Conservation (phyloP, 352 stramenopile species). For the Phytophthora tubulina region DNA sequence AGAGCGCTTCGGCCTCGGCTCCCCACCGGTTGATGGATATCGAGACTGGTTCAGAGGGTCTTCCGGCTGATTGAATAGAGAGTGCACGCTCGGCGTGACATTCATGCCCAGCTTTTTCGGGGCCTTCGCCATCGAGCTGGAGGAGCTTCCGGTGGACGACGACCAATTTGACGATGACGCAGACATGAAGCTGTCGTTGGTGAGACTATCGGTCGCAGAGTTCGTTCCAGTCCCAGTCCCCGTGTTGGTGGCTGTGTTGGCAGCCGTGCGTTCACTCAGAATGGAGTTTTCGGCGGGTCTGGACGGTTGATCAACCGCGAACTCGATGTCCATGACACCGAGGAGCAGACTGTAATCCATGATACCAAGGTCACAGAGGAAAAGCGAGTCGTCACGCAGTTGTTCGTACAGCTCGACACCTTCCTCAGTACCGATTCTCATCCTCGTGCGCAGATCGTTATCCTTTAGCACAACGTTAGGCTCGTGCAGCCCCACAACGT, state of each 20-base stretch:
- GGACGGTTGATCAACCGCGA: slow-evolving; percentile 69
- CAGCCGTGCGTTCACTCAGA: slow-evolving; percentile 32
- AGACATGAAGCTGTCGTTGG: slow-evolving; percentile 60
- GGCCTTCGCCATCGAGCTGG: slow-evolving; percentile 6
- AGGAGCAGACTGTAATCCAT: slow-evolving; percentile 94
- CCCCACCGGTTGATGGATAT: slow-evolving; percentile 19
- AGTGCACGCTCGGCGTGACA: slow-evolving; percentile 45
- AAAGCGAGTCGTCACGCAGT: slow-evolving; percentile 77
- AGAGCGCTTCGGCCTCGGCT: slow-evolving; percentile 48
- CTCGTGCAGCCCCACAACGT: slow-evolving; percentile 82
- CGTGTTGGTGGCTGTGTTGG: slow-evolving; percentile 30
- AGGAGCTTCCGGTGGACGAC: slow-evolving; percentile 27
- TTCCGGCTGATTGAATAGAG: slow-evolving; percentile 35
- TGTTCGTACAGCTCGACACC: slow-evolving; percentile 73
- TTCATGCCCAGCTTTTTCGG: slow-evolving; percentile 22
- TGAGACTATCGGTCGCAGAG: slow-evolving; percentile 26
- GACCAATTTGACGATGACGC: slow-evolving; percentile 41
- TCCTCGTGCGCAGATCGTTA: slow-evolving; percentile 83
- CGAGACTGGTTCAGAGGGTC: slow-evolving; percentile 37
- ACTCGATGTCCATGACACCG: slow-evolving; percentile 87
- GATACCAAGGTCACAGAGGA: slow-evolving; percentile 81
- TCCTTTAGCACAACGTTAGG: slow-evolving; percentile 91
- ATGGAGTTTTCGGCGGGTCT: slow-evolving; percentile 45
- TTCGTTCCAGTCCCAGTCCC: slow-evolving; percentile 5
- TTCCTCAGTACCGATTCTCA: slow-evolving; percentile 74